Base-by-base conservation (phyloP, 2,329 filamentous ascomycete genomes). In the Colletotrichum sojae region DNA sequence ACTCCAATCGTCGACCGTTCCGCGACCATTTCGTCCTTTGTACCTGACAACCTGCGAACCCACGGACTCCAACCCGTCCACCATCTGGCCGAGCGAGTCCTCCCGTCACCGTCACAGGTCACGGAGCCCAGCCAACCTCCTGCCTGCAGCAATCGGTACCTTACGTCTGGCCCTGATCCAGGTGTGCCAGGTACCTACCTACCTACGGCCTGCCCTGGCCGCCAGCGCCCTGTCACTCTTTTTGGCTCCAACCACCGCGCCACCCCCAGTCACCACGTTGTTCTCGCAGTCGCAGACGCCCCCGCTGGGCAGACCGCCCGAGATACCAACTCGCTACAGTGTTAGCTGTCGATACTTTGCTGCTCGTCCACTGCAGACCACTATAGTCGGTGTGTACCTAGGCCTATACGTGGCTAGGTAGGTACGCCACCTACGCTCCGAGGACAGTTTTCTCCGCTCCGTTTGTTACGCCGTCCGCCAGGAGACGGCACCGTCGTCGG, bases 61-160 rank as follows among this genome's bases (percentile, higher is more conserved):
- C 61, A 58, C 65, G 39, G 65, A 48, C 45, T 13, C 25, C 31
- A 36, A 36, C 31, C 31, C 31, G 9, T 36, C 31, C 31, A 36
- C 9, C 31, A 36, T 10, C 39, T 45, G 52, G 16, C n/a, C 31
- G 27, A 20, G 31, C 18, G 25, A 59, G 25, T 27, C 15, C 56
- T 10, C 2, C 27, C 22, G 27, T 55, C 61, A 18, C 20, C 36
- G 54, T 43, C 39, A n/a, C 43, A 39, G 31, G 54, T 43, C 39
- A n/a, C 43, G 48, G 31, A 51, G 51, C 45, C 45, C 58, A 63
- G 49, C 22, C 22, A 4, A 4, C 59, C 51, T 22, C 16, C 54
- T 39, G 63, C 64, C 58, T 18, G 61, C 66, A 39, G 48, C 27
- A 55, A 60, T 69, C 66, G 62, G 66, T 69, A 69, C 66, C 66